A percentile compares a stretch with the other conserved stretches of the same genome.
phyloP scores from a whole-genome alignment of 805 yeast genomes.

The Starmerella roubikii region DNA sequence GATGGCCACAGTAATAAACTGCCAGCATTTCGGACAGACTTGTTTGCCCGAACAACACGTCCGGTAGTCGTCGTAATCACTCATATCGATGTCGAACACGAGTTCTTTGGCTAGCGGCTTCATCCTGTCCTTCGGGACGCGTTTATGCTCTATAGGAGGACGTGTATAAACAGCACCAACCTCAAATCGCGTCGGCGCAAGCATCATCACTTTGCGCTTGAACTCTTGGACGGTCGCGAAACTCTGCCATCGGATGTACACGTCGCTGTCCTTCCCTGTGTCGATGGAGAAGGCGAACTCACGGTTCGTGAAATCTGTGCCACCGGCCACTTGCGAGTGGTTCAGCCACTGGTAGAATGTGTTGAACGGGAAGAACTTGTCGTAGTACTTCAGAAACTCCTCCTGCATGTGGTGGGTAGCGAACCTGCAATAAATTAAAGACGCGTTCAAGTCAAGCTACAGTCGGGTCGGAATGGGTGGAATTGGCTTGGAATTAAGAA shows the following conservation, averaged over 20 bases:
- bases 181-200: conserved; percentile 84
- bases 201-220: conserved; percentile 55
- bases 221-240: conserved; percentile 55
- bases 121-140: conserved; percentile 61
- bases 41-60: conserved; percentile 82
- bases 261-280: conserved; percentile 39
- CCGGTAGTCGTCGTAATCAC: conserved; percentile 87
- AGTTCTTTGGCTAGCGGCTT: conserved; percentile 74
- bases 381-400: conserved; percentile 21
- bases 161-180: conserved; percentile 83
- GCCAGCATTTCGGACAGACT: conserved; percentile 88
- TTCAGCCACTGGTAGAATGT: conserved; percentile 77
- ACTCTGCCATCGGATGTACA: conserved; percentile 80
- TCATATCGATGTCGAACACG: conserved; percentile 93
- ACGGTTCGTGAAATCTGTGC: conserved; percentile 64
- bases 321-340: conserved; percentile 61
- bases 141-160: conserved; percentile 75
- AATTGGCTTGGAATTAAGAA: too few species aligned
- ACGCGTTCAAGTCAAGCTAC: too few species aligned
- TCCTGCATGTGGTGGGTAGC: conserved; percentile 7
- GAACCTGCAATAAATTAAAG: too few species aligned
- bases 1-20: conserved; percentile 73
- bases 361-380: conserved; percentile 53
- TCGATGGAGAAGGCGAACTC: conserved; percentile 82
- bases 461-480: too few species aligned